Conservation (phyloP, 1,139 yeast species). For the Diutina siamensis region DNA sequence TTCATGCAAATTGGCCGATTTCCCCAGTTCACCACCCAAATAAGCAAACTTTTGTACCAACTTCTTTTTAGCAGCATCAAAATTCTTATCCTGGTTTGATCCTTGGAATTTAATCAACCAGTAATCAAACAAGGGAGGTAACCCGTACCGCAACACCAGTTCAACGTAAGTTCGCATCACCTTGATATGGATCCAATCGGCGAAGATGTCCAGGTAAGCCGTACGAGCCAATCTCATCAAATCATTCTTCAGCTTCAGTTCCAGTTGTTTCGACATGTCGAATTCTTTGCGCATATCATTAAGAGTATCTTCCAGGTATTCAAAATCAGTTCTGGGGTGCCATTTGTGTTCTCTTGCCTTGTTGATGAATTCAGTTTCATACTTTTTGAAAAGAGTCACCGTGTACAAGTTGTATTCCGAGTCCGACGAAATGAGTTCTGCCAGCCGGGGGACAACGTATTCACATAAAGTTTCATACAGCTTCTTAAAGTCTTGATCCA, state of each 20-base stretch:
- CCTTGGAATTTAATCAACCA: conserved; percentile 37
- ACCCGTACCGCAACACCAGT: conserved; percentile 82
- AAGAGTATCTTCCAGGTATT: conserved; percentile 69
- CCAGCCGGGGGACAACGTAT: conserved; percentile 89
- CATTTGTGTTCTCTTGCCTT: conserved; percentile 78
- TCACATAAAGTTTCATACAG: conserved; percentile 66
- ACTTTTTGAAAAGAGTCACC: conserved; percentile 80
- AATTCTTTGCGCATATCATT: conserved; percentile 68
- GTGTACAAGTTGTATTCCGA: conserved; percentile 61
- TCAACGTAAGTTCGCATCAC: conserved; percentile 44
- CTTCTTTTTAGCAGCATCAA: conserved; percentile 53
- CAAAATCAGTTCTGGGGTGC: conserved; percentile 82
- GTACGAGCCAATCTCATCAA: conserved; percentile 73
- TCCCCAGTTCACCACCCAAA: conserved; percentile 80
- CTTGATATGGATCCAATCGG: conserved; percentile 85
- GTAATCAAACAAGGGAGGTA: conserved; percentile 84
- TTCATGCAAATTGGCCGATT: conserved; percentile 54
- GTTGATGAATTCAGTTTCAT: conserved; percentile 52
- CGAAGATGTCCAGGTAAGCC: conserved; percentile 75
- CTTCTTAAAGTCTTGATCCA: conserved; percentile 47
- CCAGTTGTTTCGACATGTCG: conserved; percentile 62
- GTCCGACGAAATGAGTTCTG: conserved; percentile 58
- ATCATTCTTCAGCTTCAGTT: conserved; percentile 65
- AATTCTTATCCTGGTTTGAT: conserved; percentile 22
- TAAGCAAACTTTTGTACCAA: conserved; percentile 70